These are phyloP conservation scores for Neurospora sp. DNA, from an alignment of 495 filamentous ascomycete genomes.

Conservation along the genomic window DNA sequence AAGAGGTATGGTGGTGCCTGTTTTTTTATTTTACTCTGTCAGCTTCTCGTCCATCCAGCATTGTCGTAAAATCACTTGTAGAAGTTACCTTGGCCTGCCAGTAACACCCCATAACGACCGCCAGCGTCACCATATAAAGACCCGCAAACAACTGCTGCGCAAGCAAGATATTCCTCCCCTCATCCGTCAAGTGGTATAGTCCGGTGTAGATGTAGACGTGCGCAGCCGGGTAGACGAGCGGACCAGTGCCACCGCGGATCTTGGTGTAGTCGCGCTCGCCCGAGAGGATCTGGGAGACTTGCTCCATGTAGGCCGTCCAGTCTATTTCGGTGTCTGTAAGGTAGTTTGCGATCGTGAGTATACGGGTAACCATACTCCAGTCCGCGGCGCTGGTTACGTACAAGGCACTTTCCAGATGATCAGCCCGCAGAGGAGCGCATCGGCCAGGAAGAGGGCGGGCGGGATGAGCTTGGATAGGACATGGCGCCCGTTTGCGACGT, in stretches of 20 bases:
- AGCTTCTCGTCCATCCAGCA: not conserved
- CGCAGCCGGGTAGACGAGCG: slow-evolving; percentile 85
- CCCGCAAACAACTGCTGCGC: slow-evolving; percentile 74
- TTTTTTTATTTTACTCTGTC: not conserved
- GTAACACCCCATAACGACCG: slow-evolving; percentile 75
- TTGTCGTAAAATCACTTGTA: not conserved
- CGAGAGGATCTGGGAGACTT: slow-evolving; percentile 63
- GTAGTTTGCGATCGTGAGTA: not conserved
- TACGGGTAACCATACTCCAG: not conserved
- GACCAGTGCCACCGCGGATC: slow-evolving; percentile 83
- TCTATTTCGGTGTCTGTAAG: slow-evolving; percentile 90
- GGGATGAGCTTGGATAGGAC: slow-evolving; percentile 31
- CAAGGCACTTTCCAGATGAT: slow-evolving; percentile 84
- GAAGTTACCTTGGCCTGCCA: slow-evolving; percentile 51
- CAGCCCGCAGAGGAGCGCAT: slow-evolving; percentile 60
- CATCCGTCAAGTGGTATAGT: slow-evolving; percentile 67
- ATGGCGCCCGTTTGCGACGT: slow-evolving; percentile 33
- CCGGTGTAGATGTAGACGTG: slow-evolving; percentile 85
- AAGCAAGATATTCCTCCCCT: slow-evolving; percentile 63
- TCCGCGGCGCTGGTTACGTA: slow-evolving; percentile 32
- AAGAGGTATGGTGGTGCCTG: slow-evolving; percentile 83
- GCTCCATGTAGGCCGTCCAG: slow-evolving; percentile 95
- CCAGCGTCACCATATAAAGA: slow-evolving; percentile 66
- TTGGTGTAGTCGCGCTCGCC: slow-evolving; percentile 83
- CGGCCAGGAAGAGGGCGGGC: slow-evolving; percentile 59